Evolutionary conservation across 2,329 filamentous ascomycete species (phyloP).

Genomic region (Ophiostoma piceae): DNA sequence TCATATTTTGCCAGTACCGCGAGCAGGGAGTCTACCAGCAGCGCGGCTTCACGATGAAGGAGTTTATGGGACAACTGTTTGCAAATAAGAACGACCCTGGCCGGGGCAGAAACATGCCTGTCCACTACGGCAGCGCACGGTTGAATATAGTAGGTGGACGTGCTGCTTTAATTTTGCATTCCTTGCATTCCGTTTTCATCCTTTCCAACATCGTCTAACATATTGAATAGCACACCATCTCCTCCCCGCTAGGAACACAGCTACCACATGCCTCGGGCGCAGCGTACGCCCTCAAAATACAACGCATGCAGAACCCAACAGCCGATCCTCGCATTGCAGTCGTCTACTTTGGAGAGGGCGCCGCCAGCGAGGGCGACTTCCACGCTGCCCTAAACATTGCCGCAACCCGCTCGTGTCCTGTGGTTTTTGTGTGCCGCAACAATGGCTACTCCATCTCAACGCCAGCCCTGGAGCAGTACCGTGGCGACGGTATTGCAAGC

Average conservation of each 20-base stretch:
- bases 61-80: slow-evolving; percentile 96
- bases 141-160: slow-evolving; percentile 66
- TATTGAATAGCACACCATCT: slow-evolving; percentile 60
- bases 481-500: slow-evolving; percentile 74
- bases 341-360: slow-evolving; percentile 78
- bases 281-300: slow-evolving; percentile 72
- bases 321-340: slow-evolving; percentile 57
- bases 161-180: background rate
- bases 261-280: slow-evolving; percentile 74
- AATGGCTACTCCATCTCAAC: slow-evolving; percentile 80
- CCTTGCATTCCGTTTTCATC: background rate
- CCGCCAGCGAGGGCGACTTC: slow-evolving; percentile 76
- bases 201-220: background rate
- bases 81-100: slow-evolving; percentile 77
- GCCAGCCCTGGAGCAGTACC: slow-evolving; percentile 73
- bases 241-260: slow-evolving; percentile 71
- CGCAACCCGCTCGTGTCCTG: slow-evolving; percentile 68
- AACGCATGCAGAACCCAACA: slow-evolving; percentile 60
- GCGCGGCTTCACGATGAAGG: slow-evolving; percentile 75
- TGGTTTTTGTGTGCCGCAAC: slow-evolving; percentile 76
- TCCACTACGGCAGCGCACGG: slow-evolving; percentile 84
- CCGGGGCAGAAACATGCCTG: slow-evolving; percentile 88
- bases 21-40: slow-evolving; percentile 89
- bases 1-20: slow-evolving; percentile 90
- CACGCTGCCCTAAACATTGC: slow-evolving; percentile 78